Conservation (phyloP, 2,329 filamentous ascomycete genomes). For the Fusarium brachygibbosum region DNA sequence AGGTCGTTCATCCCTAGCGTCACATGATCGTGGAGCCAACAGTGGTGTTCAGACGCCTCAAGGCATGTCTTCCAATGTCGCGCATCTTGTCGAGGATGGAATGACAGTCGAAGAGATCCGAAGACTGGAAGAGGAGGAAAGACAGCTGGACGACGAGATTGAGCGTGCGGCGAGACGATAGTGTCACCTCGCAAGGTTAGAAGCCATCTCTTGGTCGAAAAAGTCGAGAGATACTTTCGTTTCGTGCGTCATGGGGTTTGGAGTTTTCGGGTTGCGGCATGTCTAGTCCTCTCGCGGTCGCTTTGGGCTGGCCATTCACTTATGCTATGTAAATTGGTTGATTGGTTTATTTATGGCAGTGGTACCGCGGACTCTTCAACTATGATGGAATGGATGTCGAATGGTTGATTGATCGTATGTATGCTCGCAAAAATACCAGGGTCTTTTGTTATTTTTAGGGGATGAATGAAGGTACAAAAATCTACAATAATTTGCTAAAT, state of each 20-base stretch:
- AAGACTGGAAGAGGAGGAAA: conserved; percentile 69
- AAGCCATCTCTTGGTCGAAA: conserved; percentile 15
- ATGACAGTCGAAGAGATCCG: conserved; percentile 71
- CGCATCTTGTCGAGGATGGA: conserved; percentile 70
- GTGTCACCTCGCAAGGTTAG: conserved; percentile 24
- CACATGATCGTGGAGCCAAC: conserved; percentile 30
- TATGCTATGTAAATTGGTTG: conserved; percentile 28
- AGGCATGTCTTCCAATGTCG: conserved; percentile 57
- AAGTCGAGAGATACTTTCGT: conserved; percentile 22
- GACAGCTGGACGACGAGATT: conserved; percentile 69
- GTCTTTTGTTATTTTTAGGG: conserved; percentile 14
- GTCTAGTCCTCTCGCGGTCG: conserved; percentile 24
- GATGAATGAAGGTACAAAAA: conserved; percentile 13
- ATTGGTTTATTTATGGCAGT: conserved; percentile 29
- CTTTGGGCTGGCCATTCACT: conserved; percentile 19
- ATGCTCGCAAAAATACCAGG: conserved; percentile 41
- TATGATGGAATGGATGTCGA: conserved; percentile 5
- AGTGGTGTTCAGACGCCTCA: conserved; percentile 47
- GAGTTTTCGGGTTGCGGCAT: conserved; percentile 44
- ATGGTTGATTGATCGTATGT: conserved; percentile 12
- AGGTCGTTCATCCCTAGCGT: conserved; percentile 37
- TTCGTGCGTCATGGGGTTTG: conserved; percentile 39
- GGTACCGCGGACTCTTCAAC: conserved; percentile 15
- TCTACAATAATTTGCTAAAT: conserved; percentile 4
- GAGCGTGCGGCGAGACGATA: conserved; percentile 58